Evolutionary conservation across 805 yeast species (phyloP).

Genomic region (Barnettozyma salicaria): DNA sequence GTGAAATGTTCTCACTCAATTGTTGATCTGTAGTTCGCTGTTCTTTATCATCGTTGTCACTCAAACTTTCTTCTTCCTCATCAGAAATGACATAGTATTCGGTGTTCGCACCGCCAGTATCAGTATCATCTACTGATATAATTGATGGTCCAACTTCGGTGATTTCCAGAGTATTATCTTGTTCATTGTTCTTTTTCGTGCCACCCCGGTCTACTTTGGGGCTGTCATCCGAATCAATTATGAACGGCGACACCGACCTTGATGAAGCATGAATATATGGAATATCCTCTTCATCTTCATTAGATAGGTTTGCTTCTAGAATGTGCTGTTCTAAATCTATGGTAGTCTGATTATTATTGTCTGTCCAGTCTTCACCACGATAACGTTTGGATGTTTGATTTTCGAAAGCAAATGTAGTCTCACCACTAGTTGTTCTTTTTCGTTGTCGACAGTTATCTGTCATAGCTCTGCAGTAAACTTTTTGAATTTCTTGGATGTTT

Average conservation of each 20-base stretch:
- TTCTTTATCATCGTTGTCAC: constrained; percentile 11
- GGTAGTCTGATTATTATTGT: not conserved
- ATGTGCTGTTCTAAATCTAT: constrained; percentile 1
- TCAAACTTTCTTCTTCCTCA: constrained; percentile 12
- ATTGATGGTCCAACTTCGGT: not conserved
- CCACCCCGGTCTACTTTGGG: constrained; percentile 3
- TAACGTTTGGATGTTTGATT: too few relatives aligned
- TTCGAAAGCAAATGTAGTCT: too few relatives aligned
- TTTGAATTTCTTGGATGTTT: too few relatives aligned
- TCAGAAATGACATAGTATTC: not conserved
- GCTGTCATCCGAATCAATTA: constrained; percentile 12
- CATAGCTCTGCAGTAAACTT: too few relatives aligned
- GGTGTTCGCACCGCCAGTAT: not conserved
- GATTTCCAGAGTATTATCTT: not conserved
- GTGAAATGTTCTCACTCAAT: constrained; percentile 16
- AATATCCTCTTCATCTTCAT: constrained; percentile 25
- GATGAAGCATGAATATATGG: constrained; percentile 23
- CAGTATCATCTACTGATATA: constrained; percentile 9
- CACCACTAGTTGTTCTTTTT: too few relatives aligned
- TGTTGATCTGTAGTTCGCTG: constrained; percentile 31
- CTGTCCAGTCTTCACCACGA: not conserved
- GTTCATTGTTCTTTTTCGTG: not conserved
- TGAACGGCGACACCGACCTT: constrained; percentile 22
- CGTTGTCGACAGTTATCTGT: too few relatives aligned
- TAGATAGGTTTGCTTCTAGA: not conserved